Percentiles rank a stretch among this genome's conserved stretches.
These are phyloP conservation scores for Solanum sejunctum DNA, from an alignment of 257 asterid genomes.

Conservation along the genomic window DNA sequence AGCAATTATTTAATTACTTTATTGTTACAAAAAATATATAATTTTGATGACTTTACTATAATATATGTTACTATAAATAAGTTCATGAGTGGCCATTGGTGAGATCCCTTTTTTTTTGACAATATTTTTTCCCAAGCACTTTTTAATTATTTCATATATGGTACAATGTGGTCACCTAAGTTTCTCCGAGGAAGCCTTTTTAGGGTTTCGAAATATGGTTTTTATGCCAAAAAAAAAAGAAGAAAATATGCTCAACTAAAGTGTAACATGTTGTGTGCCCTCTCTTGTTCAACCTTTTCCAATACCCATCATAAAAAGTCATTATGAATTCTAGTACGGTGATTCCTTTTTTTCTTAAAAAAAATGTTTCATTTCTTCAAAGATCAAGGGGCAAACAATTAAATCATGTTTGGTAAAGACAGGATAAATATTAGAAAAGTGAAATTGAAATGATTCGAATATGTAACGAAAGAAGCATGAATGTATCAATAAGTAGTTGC, in stretches of 20 bases:
- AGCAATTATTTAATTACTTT: no score
- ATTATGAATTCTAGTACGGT: background rate
- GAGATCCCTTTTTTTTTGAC: background rate
- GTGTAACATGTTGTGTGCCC: background rate
- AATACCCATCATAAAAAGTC: background rate
- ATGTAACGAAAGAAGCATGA: accelerated
- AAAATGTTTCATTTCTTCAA: background rate
- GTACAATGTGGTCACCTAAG: slow-evolving; percentile 2
- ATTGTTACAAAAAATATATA: no score
- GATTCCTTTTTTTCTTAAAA: background rate
- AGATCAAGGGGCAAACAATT: background rate
- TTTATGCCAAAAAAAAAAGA: background rate
- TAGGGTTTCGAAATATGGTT: background rate
- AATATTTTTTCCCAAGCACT: background rate
- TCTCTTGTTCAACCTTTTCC: background rate
- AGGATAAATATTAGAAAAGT: background rate
- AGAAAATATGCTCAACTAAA: background rate
- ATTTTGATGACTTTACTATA: no score
- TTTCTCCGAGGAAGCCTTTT: background rate
- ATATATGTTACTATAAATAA: no score
- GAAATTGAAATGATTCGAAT: background rate
- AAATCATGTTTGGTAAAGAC: background rate
- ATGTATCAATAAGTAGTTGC: background rate
- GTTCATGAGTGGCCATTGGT: no score
- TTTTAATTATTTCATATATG: background rate